phyloP scores from a whole-genome alignment of 225 moss, liverwort and hornwort genomes.

The Bryum argenteum region DNA sequence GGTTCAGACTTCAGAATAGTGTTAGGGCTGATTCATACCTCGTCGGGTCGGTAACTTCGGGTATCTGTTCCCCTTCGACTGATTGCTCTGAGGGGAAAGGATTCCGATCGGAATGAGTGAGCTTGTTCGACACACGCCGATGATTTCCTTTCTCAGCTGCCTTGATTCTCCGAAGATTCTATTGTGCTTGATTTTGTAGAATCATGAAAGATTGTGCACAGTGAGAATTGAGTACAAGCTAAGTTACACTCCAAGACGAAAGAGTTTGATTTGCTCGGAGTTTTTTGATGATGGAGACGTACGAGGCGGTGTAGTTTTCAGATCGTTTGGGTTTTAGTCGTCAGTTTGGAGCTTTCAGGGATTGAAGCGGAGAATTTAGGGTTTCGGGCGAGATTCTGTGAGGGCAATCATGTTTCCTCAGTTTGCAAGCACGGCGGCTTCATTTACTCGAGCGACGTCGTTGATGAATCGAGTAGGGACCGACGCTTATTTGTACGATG shows the following conservation, averaged over 20 bases:
- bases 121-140: neutral
- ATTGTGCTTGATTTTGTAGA: neutral
- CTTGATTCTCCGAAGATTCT: neutral
- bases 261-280: neutral
- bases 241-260: neutral
- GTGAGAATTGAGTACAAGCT: neutral
- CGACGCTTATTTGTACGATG: slow-evolving; percentile 92
- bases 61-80: neutral
- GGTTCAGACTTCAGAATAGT: too few relatives aligned
- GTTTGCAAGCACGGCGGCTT: slow-evolving; percentile 85
- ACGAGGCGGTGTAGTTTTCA: neutral
- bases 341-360: neutral
- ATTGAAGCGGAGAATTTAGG: slow-evolving; percentile 26
- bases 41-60: neutral
- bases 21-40: too few relatives aligned
- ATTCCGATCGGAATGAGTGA: neutral
- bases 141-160: neutral
- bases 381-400: neutral
- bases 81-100: neutral
- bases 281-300: neutral
- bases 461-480: slow-evolving; percentile 90
- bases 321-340: neutral
- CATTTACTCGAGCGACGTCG: slow-evolving; percentile 86
- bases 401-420: slow-evolving; percentile 79
- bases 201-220: neutral